A percentile compares a stretch with the other conserved stretches of the same genome.
Evolutionary conservation across 164 flowering plant species (phyloP).

Genomic region (Saururus chinensis): DNA sequence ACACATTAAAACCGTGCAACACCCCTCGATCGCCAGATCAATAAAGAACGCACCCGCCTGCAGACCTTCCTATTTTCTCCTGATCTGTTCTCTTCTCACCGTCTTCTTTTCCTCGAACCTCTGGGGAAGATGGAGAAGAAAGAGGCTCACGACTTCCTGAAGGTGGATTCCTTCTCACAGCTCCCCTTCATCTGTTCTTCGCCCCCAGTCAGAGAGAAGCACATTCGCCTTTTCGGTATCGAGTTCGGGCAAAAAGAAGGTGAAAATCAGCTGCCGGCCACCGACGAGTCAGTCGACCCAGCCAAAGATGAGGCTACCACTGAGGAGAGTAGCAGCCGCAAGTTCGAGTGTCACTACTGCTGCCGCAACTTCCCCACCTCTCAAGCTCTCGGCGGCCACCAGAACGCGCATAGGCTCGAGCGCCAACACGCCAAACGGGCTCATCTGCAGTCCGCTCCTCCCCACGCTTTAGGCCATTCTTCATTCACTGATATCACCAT

Average conservation of each 20-base stretch:
- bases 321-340: no score
- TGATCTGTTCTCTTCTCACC: background rate
- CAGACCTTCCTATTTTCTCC: background rate
- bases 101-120: background rate
- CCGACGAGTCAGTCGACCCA: no score
- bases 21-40: background rate
- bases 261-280: background rate
- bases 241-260: constrained; percentile 29
- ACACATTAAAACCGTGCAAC: background rate
- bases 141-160: constrained; percentile 74
- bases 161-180: constrained; percentile 28
- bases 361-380: constrained; percentile 88
- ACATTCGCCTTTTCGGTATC: constrained; percentile 76
- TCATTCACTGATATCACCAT: no score
- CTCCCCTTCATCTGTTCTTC: constrained; percentile 85
- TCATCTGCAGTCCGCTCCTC: constrained; percentile 71
- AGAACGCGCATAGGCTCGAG: constrained; percentile 91
- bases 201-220: constrained; percentile 33
- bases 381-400: constrained; percentile 93
- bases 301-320: background rate
- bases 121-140: constrained; percentile 9
- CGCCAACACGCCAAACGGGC: constrained; percentile 82
- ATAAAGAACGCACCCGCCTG: background rate
- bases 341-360: constrained; percentile 43
- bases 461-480: no score